Conservation (phyloP, 495 filamentous ascomycete species). For the Neurospora terricola region DNA sequence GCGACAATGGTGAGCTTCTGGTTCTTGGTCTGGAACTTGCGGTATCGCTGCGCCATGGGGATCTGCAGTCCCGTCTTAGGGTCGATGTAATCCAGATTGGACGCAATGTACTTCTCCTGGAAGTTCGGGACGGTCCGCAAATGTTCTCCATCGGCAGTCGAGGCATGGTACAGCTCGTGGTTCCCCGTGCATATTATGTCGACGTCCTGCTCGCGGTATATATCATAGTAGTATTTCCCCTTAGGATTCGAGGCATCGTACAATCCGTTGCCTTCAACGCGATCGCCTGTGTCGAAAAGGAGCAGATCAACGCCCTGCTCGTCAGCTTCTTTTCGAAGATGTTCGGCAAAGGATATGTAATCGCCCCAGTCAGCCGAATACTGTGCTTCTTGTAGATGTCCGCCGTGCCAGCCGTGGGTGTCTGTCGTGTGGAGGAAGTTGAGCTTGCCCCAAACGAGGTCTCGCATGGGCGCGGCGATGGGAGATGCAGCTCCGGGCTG, state of each 20-base stretch:
- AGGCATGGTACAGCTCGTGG: slow-evolving; percentile 83
- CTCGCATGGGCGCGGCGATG: slow-evolving; percentile 69
- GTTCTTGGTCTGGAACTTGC: slow-evolving; percentile 83
- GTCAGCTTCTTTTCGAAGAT: slow-evolving; percentile 70
- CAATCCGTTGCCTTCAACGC: slow-evolving; percentile 92
- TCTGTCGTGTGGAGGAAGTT: slow-evolving; percentile 94
- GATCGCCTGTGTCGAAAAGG: slow-evolving; percentile 87
- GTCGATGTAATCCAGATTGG: slow-evolving; percentile 84
- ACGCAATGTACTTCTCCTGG: slow-evolving; percentile 66
- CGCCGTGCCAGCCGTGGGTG: slow-evolving; percentile 91
- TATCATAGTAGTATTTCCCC: slow-evolving; percentile 77
- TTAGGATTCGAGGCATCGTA: slow-evolving; percentile 85
- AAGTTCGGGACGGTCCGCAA: slow-evolving; percentile 69
- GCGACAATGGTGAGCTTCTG: slow-evolving; percentile 73
- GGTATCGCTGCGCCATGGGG: slow-evolving; percentile 71
- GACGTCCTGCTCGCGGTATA: slow-evolving; percentile 69
- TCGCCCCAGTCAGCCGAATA: slow-evolving; percentile 97
- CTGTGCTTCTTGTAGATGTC: slow-evolving; percentile 87
- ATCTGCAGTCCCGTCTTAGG: slow-evolving; percentile 55
- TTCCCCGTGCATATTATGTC: slow-evolving; percentile 87
- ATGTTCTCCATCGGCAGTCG: slow-evolving; percentile 69
- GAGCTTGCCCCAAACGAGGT: slow-evolving; percentile 79
- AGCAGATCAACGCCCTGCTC: slow-evolving; percentile 70
- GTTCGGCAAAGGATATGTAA: slow-evolving; percentile 85
- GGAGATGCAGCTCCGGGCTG: slow-evolving; percentile 76